phyloP scores from a whole-genome alignment of 768 basidiomycete genomes.

The Mycena rosella region DNA sequence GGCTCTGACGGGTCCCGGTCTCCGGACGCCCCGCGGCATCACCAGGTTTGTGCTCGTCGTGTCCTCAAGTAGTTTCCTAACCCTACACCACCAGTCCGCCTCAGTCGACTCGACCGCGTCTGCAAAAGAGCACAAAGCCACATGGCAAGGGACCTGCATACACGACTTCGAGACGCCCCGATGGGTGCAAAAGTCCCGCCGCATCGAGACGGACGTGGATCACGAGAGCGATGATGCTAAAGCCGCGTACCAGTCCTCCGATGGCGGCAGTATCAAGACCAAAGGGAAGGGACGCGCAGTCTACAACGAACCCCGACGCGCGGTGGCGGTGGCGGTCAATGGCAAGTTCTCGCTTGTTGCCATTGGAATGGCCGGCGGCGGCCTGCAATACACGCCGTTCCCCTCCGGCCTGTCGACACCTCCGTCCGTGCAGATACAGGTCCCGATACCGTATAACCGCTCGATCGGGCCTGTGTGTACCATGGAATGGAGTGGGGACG shows the following conservation, averaged over 20 bases:
- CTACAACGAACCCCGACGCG: constrained; percentile 77
- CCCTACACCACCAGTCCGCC: constrained; percentile 26
- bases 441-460: constrained; percentile 72
- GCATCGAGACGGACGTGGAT: constrained; percentile 61
- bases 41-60: constrained; percentile 16
- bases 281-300: constrained; percentile 42
- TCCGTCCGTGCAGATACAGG: constrained; percentile 69
- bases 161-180: constrained; percentile 80
- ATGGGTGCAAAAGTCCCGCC: constrained; percentile 84
- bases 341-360: constrained; percentile 86
- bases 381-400: constrained; percentile 75
- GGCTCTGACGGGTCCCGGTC: constrained; percentile 31
- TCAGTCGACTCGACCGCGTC: constrained; percentile 39
- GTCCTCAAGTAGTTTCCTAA: background rate
- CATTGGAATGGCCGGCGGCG: constrained; percentile 72
- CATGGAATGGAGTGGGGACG: constrained; percentile 96
- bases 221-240: constrained; percentile 16
- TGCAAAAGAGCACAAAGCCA: constrained; percentile 40
- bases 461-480: constrained; percentile 72
- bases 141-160: constrained; percentile 86
- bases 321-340: constrained; percentile 78
- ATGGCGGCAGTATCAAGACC: constrained; percentile 22
- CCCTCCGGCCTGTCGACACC: constrained; percentile 73
- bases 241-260: constrained; percentile 25
- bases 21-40: constrained; percentile 19